These are phyloP conservation scores for Gastroboletus turbinatus DNA, from an alignment of 1,284 basidiomycete genomes.

Conservation along the genomic window DNA sequence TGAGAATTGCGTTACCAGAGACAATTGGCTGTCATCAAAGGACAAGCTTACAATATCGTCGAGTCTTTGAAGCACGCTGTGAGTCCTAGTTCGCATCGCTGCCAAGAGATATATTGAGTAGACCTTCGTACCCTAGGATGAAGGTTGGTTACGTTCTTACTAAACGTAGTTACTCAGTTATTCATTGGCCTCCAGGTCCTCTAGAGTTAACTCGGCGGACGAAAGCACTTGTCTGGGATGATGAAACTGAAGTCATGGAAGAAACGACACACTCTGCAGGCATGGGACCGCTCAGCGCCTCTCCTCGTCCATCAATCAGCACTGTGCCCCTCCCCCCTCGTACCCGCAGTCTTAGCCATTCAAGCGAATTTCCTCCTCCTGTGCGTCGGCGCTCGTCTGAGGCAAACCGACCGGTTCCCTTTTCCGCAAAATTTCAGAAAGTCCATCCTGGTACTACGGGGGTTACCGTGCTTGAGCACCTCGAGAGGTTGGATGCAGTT, in stretches of 20 bases:
- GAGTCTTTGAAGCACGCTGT: constrained; percentile 77
- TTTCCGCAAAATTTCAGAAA: constrained; percentile 73
- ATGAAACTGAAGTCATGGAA: constrained; percentile 75
- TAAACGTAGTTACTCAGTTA: constrained; percentile 11
- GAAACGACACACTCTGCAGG: constrained; percentile 39
- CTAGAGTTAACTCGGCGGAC: constrained; percentile 79
- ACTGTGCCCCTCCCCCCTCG: constrained; percentile 62
- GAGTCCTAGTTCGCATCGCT: constrained; percentile 16
- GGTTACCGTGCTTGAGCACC: constrained; percentile 77
- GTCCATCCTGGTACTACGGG: constrained; percentile 79
- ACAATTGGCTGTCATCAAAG: constrained; percentile 89
- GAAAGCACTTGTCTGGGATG: constrained; percentile 81
- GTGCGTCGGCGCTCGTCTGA: constrained; percentile 63
- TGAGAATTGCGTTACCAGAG: constrained; percentile 44
- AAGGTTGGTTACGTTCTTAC: constrained; percentile 41
- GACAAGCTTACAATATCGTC: constrained; percentile 89
- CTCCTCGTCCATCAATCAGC: constrained; percentile 58
- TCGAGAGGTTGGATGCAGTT: constrained; percentile 78
- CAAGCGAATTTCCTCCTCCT: constrained; percentile 72
- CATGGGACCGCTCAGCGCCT: constrained; percentile 42
- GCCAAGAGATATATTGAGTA: neutral
- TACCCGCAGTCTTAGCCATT: constrained; percentile 56
- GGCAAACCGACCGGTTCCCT: constrained; percentile 70
- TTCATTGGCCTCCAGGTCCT: constrained; percentile 52
- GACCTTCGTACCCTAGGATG: constrained; percentile 22